phyloP scores from a whole-genome alignment of 78 protist species.

The Guillardia theta region DNA sequence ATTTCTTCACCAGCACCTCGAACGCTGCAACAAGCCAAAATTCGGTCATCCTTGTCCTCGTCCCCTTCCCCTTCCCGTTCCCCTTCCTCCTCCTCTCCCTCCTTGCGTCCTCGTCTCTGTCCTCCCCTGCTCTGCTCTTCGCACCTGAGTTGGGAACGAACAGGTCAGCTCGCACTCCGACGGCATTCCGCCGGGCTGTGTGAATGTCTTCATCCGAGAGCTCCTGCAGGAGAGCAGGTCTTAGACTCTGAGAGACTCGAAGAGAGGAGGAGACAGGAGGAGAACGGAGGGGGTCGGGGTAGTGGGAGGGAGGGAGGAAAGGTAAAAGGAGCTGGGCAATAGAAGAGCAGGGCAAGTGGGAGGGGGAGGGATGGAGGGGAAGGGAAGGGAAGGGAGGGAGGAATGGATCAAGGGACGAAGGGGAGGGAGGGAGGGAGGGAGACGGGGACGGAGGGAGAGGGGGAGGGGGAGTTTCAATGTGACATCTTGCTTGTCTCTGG shows the following conservation, averaged over 20 bases:
- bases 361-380: background rate
- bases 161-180: background rate
- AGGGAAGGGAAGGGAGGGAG: background rate
- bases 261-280: background rate
- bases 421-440: background rate
- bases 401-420: background rate
- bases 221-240: too few relatives aligned
- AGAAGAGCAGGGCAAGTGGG: too few relatives aligned
- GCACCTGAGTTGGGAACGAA: background rate
- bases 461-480: too few relatives aligned
- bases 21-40: background rate
- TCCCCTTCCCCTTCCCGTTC: background rate
- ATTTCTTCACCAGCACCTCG: background rate
- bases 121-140: background rate
- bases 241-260: background rate
- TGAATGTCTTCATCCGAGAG: too few relatives aligned
- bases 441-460: background rate
- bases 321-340: background rate
- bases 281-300: background rate
- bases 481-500: too few relatives aligned
- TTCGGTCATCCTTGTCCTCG: background rate
- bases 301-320: background rate
- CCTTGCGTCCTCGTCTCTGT: background rate
- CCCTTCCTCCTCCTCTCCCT: background rate
- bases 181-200: conserved; percentile 7